phyloP scores from a whole-genome alignment of 352 stramenopile species.

The Halophytophthora polymorphica region DNA sequence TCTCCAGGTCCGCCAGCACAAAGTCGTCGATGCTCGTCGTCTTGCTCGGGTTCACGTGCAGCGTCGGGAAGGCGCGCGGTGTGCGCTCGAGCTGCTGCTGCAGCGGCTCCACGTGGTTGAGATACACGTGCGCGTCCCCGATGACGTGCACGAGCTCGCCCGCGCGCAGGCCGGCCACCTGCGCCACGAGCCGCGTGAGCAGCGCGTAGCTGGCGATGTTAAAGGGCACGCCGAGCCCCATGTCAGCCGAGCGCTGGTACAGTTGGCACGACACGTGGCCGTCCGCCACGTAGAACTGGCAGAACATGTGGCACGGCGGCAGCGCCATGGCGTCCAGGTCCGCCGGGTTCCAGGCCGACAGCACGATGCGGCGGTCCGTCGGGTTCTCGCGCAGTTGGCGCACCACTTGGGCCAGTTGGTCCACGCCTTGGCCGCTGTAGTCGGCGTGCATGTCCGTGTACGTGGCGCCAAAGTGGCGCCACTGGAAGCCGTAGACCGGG shows the following conservation, averaged over 20 bases:
- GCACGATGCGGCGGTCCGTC: slow-evolving; percentile 96
- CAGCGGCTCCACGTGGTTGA: slow-evolving; percentile 98
- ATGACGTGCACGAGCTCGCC: slow-evolving; percentile 99
- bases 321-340: slow-evolving; percentile 97
- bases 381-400: slow-evolving; percentile 97
- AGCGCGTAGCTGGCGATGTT: slow-evolving; percentile 99
- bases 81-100: slow-evolving; percentile 93
- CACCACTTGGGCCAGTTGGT: slow-evolving; percentile 98
- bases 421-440: slow-evolving; percentile 97
- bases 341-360: slow-evolving; percentile 98
- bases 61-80: slow-evolving; percentile 93
- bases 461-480: slow-evolving; percentile 98
- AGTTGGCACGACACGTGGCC: slow-evolving; percentile 91
- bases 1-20: slow-evolving; percentile 94
- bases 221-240: slow-evolving; percentile 99
- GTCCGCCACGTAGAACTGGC: slow-evolving; percentile 90
- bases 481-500: slow-evolving; percentile 98
- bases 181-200: slow-evolving; percentile 95
- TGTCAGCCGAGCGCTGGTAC: slow-evolving; percentile 99
- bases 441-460: slow-evolving; percentile 98
- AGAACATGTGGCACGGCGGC: slow-evolving; percentile 99
- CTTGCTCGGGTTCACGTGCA: slow-evolving; percentile 87
- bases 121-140: slow-evolving; percentile 98
- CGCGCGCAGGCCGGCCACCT: slow-evolving; percentile 91
- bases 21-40: slow-evolving; percentile 95